Conservation (phyloP, 495 filamentous ascomycete genomes). For the Xylaria intraflava region DNA sequence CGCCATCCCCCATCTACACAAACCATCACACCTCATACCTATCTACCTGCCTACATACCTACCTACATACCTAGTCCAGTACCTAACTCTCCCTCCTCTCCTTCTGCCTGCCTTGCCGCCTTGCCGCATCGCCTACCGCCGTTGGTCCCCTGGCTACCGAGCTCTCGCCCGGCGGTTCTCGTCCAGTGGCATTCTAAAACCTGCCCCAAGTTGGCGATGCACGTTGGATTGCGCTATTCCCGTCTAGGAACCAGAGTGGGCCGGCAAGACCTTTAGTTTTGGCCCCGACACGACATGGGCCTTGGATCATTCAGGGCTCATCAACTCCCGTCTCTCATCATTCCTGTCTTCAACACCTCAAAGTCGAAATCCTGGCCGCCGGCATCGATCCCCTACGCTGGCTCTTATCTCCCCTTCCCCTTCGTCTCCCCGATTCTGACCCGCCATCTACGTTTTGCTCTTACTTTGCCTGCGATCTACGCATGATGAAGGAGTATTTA, state of each 20-base stretch:
- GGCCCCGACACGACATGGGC: conserved; percentile 18
- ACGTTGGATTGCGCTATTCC: conserved; percentile 10
- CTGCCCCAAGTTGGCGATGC: conserved; percentile 7
- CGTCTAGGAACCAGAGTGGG: conserved; percentile 1
- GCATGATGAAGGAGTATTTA: conserved; percentile 56
- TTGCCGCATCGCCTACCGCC: too few relatives aligned
- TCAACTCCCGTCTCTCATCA: conserved; percentile 24
- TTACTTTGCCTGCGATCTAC: conserved; percentile 8
- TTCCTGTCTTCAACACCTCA: conserved; percentile 18
- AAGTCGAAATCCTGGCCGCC: conserved; percentile 1
- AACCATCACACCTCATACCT: too few relatives aligned
- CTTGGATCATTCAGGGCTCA: conserved; percentile 18
- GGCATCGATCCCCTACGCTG: background rate
- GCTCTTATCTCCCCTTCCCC: background rate
- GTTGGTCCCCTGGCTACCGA: too few relatives aligned
- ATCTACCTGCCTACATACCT: too few relatives aligned
- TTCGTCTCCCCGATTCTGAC: conserved; percentile 1
- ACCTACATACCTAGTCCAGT: too few relatives aligned
- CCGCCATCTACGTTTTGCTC: background rate
- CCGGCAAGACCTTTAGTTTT: conserved; percentile 17
- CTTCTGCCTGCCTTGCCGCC: too few relatives aligned
- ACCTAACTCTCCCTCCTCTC: too few relatives aligned
- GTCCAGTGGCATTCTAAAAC: conserved; percentile 4
- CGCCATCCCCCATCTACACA: too few relatives aligned
- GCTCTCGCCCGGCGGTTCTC: background rate